Evolutionary conservation across 306 rosid genomes (phyloP), one percentile per base, ranked within the genome.

Genomic region (Malus fusca): DNA sequence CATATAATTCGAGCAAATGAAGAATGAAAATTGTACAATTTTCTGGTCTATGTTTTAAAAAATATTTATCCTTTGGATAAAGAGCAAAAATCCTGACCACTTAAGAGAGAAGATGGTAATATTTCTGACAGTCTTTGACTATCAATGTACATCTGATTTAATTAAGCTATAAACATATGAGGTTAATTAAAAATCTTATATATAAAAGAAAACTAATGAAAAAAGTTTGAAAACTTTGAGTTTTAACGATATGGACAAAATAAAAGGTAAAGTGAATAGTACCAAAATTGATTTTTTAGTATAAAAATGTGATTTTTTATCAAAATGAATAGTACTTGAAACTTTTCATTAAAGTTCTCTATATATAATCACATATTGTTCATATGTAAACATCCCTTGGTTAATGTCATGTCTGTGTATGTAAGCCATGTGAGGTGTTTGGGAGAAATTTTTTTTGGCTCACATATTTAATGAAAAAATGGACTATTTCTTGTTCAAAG

Each of bases 401-500:
- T 44, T 77, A 85, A 65, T 88, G 93, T 77, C 89, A 87, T 84
- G 93, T 78, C 89, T 86, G 90, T 83, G 59, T 77, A 66, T 88
- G 94, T 79, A 78, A 82, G 90, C 96, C 97, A 93, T 87, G 97
- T 89, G 97, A 86, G 84, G 72, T 90, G 92, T 80, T 83, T 81
- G 85, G 79, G 69, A 61, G 63, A 17, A 17, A 15, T 51, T 51
- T 51, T 77, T 68, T 71, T 81, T 62, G 73, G 82, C 65, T 71
- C 75, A 19, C 77, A 83, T 87, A 87, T 82, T 87, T 65, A 90
- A 88, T 88, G 79, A 26, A 77, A 77, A 77, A 73, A 81, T 78
- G 76, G 79, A 86, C 91, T 64, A 52, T 81, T 85, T 84, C 81
- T 85, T 85, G 87, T 84, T 85, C 86, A 85, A 86, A 80, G 87